Evolutionary conservation across 345 rosid species (phyloP).

Genomic region (Iberis pinnata): DNA sequence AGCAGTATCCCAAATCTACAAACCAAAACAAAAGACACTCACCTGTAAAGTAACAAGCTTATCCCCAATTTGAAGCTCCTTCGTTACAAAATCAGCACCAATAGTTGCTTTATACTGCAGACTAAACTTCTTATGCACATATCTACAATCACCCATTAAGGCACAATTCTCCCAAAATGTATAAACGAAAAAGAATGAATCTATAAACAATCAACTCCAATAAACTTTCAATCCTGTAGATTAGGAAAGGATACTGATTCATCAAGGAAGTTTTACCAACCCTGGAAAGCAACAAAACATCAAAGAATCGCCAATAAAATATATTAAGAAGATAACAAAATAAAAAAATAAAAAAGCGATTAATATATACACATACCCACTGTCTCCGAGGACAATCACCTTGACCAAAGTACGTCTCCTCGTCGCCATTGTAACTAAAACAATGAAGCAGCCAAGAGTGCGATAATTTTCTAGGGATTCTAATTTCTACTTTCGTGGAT

Average conservation of each 20-base stretch:
- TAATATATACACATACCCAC: constrained; percentile 40
- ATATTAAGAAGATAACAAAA: too few relatives aligned
- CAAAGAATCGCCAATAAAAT: too few relatives aligned
- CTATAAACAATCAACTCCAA: not conserved
- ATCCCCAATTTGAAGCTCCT: constrained; percentile 71
- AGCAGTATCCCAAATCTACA: constrained; percentile 92
- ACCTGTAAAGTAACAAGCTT: constrained; percentile 78
- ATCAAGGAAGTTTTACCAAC: constrained; percentile 89
- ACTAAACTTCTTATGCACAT: constrained; percentile 68
- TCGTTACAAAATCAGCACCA: constrained; percentile 89
- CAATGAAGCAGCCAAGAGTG: too few relatives aligned
- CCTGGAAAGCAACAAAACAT: too few relatives aligned
- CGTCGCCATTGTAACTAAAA: too few relatives aligned
- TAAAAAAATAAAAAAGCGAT: too few relatives aligned
- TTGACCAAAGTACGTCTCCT: too few relatives aligned
- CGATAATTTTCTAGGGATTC: too few relatives aligned
- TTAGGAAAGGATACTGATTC: constrained; percentile 69
- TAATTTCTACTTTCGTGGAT: too few relatives aligned
- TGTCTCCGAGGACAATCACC: constrained; percentile 82
- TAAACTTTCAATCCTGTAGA: not conserved
- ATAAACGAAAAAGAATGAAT: too few relatives aligned
- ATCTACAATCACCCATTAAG: too few relatives aligned
- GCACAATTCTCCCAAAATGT: too few relatives aligned
- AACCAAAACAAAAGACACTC: not conserved
- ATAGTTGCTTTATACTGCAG: constrained; percentile 84